These are phyloP conservation scores for Grosmannia huntii DNA, from an alignment of 2,329 filamentous ascomycete species.

Conservation along the genomic window DNA sequence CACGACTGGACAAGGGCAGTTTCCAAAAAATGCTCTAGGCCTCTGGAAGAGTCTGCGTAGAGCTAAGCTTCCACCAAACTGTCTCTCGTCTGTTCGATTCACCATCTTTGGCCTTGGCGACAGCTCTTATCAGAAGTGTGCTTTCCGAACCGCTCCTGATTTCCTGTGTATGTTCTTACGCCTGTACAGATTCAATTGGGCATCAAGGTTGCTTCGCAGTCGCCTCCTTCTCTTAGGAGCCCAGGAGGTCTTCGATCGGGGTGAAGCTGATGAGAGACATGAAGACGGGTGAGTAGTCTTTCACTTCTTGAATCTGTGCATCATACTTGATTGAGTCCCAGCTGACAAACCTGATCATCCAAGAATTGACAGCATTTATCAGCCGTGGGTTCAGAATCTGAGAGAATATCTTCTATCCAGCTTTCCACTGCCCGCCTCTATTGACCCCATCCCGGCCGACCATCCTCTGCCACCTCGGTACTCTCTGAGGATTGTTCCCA, in stretches of 20 bases:
- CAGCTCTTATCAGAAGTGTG: constrained; percentile 82
- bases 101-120: constrained; percentile 87
- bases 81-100: constrained; percentile 57
- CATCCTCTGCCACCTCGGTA: constrained; percentile 67
- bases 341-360: not conserved
- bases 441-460: constrained; percentile 60
- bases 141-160: not conserved
- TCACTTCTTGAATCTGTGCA: not conserved
- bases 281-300: constrained; percentile 61
- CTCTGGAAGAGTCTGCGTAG: constrained; percentile 82
- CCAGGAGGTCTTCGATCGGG: constrained; percentile 58
- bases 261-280: constrained; percentile 89
- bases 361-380: constrained; percentile 70
- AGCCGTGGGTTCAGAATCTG: constrained; percentile 63
- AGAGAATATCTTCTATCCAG: constrained; percentile 50
- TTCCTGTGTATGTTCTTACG: not conserved
- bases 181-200: constrained; percentile 69
- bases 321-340: not conserved
- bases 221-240: constrained; percentile 76
- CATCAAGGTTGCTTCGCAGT: constrained; percentile 75
- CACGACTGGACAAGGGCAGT: constrained; percentile 88
- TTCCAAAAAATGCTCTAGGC: constrained; percentile 66
- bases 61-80: constrained; percentile 61
- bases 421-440: constrained; percentile 55
- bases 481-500: constrained; percentile 17